Base-by-base conservation (phyloP, 1,284 basidiomycete species). In the Sporisorium exsertum region DNA sequence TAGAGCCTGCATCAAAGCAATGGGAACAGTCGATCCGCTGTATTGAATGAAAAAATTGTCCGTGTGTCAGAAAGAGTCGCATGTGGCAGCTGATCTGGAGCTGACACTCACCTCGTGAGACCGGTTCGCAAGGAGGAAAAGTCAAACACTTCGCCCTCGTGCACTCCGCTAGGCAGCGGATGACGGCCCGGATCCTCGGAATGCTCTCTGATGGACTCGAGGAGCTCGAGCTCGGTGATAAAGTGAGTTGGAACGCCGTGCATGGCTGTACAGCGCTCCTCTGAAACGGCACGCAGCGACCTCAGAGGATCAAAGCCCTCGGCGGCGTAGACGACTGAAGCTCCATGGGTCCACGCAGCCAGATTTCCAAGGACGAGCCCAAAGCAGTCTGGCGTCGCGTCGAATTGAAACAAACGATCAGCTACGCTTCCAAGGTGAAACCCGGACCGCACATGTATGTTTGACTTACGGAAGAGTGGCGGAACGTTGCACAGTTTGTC, bases 171-270 rank as follows among this genome's bases (percentile, higher is more conserved):
- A 5, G 72, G 72, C 22, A 66, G 37, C 8, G 71, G 64, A 32
- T 58, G 46, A 8, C 47, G 46, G 1, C 27, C 10, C 2, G 71
- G 72, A 32, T 74, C 61, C 29, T 55, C 40, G 13, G 57, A 49
- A n/a, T 76, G 68, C 10, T 76, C 69, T 37, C 72, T 62, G 87
- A 82, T 47, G 26, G 92, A 91, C 0, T 88, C 85, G 20, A 94
- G 87, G 1, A 93, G 88, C 5, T 91, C 92, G 45, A 81, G 77
- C 64, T 81, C 75, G 13, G 81, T 50, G 5, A 93, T 87, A 85
- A 94, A 94, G 82, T 94, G 93, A 0, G 93, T 93, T 0, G 93
- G 93, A 2, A 94, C 93, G 9, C 93, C 93, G 78, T 94, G 92
- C 56, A 94, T 86, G 0, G 91, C 92, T 0, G 92, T 93, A 65